Conservation (phyloP, 2,329 filamentous ascomycete genomes). For the Phaeoacremonium minimum region DNA sequence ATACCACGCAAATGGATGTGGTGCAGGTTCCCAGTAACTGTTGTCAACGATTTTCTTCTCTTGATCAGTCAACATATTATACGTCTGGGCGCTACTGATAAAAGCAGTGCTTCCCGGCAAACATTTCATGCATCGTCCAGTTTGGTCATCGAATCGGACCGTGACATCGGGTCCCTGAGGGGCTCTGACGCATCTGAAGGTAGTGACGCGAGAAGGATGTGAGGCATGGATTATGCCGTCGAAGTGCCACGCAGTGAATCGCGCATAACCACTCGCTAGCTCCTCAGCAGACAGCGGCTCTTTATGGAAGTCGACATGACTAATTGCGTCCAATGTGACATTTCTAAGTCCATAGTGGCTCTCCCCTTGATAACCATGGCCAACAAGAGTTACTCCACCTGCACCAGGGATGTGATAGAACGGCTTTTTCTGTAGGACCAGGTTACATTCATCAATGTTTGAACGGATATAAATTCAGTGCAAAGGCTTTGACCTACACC, state of each 20-base stretch:
- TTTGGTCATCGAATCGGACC: constrained; percentile 27
- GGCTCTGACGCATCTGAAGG: constrained; percentile 25
- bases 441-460: too few species aligned
- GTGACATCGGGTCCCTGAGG: constrained; percentile 21
- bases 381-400: too few species aligned
- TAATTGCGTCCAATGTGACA: too few species aligned
- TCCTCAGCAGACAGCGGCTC: constrained; percentile 27
- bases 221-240: constrained; percentile 27
- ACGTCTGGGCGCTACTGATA: constrained; percentile 17
- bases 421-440: too few species aligned
- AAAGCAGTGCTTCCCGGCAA: constrained; percentile 26
- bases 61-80: constrained; percentile 20
- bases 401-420: too few species aligned
- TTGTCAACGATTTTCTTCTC: constrained; percentile 18
- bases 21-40: constrained; percentile 28
- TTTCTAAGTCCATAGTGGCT: too few species aligned
- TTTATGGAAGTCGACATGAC: constrained; percentile 29
- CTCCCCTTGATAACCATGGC: too few species aligned
- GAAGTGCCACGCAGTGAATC: constrained; percentile 31
- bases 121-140: constrained; percentile 23
- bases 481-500: too few species aligned
- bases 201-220: constrained; percentile 27
- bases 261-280: constrained; percentile 22
- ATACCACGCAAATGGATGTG: constrained; percentile 31
- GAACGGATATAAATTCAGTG: too few species aligned